Evolutionary conservation across 2,329 filamentous ascomycete species (phyloP).

Genomic region (Colletotrichum zoysiae): DNA sequence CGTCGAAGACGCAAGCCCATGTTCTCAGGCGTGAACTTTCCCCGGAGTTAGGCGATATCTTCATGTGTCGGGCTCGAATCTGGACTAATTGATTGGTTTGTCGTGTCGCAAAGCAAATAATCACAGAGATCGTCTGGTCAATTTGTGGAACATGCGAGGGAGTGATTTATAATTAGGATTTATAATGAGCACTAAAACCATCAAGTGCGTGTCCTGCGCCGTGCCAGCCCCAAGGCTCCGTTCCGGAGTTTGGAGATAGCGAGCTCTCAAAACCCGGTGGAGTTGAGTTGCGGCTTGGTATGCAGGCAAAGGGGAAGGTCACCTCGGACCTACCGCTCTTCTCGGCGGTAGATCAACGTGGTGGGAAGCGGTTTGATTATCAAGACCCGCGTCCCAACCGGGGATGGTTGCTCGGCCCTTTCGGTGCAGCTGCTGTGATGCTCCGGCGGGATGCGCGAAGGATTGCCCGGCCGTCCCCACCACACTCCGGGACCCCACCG

Average conservation of each 20-base stretch:
- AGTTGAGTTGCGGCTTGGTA: no score
- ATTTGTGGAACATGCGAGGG: background rate
- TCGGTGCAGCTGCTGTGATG: background rate
- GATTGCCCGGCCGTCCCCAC: background rate
- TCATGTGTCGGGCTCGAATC: background rate
- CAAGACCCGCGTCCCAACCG: background rate
- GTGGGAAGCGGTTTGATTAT: no score
- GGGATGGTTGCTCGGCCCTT: background rate
- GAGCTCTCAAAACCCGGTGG: background rate
- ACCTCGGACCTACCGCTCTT: background rate
- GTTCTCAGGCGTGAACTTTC: background rate
- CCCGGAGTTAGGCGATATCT: slow-evolving; percentile 10
- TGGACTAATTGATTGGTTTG: background rate
- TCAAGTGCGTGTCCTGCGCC: no score
- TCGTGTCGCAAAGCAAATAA: background rate
- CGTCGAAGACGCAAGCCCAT: no score
- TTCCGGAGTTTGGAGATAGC: slow-evolving; percentile 14
- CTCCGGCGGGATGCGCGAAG: background rate
- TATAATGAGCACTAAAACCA: background rate
- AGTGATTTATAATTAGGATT: background rate
- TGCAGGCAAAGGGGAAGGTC: background rate
- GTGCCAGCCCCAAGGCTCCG: background rate
- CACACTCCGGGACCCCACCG: background rate
- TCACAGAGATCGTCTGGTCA: background rate
- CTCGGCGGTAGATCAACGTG: background rate